Evolutionary conservation across 495 filamentous ascomycete species (phyloP), one percentile per base, ranked within the genome.

Genomic region (Talaromyces nanjingensis): DNA sequence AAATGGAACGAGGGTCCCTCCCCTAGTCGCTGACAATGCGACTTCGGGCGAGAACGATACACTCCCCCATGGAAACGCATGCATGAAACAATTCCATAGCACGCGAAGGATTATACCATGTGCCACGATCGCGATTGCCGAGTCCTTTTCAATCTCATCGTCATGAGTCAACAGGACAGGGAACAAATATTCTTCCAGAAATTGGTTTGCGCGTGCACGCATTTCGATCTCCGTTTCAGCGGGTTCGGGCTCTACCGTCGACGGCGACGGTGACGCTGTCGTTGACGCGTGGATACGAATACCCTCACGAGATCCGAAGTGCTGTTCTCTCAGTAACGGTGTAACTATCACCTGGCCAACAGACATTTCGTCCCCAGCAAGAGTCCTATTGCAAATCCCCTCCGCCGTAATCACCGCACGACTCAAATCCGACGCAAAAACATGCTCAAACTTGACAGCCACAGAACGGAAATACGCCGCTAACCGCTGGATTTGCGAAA

Each of bases 371-470:
- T 61, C 16, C 4, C 18, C 60, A 42, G 24, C 42, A 47, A 37
- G 27, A 27, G 27, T 69, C 52, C 18, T 9, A 29, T 60, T 42
- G 53, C 53, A 56, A 16, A 74, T 69, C 4, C 72, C 72, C 55
- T 72, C 70, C 0, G 73, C 73, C 11, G 92, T 96, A 68, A 83
- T 83, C 29, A 77, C 77, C 2, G 92, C 90, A 60, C 92, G 84
- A 60, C 85, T 84, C 20, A 96, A 79, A 68, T 91, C 84, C 14
- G 92, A 96, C n/a, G 90, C 84, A 69, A 91, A 96, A 47, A 96
- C 77, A 55, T 87, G 80, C 14, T 76, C 80, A 64, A 91, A 78
- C 4, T 64, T 66, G 1, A 84, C 68, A 5, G 73, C 72, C 0
- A 71, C 76, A 0, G 72, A 70, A 3, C 34, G 63, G 42, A 74